Evolutionary conservation across 75 land plant genomes (phyloP).

Genomic region (Selaginella tamariscina): DNA sequence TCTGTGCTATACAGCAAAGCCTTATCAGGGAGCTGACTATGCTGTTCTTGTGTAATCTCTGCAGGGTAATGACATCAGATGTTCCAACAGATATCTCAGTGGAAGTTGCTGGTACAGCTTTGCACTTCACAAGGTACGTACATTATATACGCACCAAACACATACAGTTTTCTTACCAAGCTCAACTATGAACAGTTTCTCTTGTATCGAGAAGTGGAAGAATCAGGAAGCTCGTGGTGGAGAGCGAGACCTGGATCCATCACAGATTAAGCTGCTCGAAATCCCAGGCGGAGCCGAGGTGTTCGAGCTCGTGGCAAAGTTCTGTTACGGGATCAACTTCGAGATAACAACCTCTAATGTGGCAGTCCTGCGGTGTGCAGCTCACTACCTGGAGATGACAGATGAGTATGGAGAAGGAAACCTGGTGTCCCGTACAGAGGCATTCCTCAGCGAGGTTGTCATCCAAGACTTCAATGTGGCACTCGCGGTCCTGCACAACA

Average conservation of each 20-base stretch:
- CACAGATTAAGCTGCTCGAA: constrained; percentile 43
- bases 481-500: constrained; percentile 48
- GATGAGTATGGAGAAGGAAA: constrained; percentile 70
- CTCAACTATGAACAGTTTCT: not conserved
- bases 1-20: too few species aligned
- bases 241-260: constrained; percentile 3
- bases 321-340: constrained; percentile 86
- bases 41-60: not conserved
- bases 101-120: constrained; percentile 5
- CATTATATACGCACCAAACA: not conserved
- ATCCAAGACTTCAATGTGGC: constrained; percentile 42
- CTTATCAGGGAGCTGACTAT: not conserved
- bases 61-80: constrained; percentile 12
- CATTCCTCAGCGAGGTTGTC: constrained; percentile 56
- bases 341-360: constrained; percentile 66
- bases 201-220: constrained; percentile 5
- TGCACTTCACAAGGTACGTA: constrained; percentile 16
- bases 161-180: not conserved
- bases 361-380: constrained; percentile 57
- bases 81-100: constrained; percentile 6
- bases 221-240: constrained; percentile 1
- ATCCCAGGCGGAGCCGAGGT: constrained; percentile 85
- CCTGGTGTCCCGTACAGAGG: constrained; percentile 49
- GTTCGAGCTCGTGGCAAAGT: constrained; percentile 72
- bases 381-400: constrained; percentile 89